Conservation (phyloP, 306 rosid genomes). For the Inga oerstediana region DNA sequence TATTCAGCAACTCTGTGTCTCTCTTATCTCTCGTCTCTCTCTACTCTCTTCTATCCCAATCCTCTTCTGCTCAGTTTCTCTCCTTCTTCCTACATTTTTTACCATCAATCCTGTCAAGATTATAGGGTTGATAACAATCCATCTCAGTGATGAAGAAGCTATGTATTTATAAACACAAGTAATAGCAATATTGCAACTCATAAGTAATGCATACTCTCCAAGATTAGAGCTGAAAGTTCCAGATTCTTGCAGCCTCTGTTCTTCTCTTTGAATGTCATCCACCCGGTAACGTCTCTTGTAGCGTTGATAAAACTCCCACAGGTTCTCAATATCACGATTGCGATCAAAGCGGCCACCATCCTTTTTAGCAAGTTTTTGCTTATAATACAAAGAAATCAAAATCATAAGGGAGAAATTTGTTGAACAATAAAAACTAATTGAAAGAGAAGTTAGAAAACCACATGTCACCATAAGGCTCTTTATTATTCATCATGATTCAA, state of each 20-base stretch:
- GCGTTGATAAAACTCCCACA: constrained; percentile 83
- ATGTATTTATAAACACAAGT: not conserved
- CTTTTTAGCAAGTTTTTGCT: constrained; percentile 89
- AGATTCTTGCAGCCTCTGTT: constrained; percentile 77
- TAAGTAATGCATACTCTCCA: constrained; percentile 71
- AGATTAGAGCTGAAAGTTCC: constrained; percentile 76
- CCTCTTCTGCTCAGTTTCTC: no score
- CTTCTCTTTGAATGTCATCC: constrained; percentile 84
- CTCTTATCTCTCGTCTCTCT: no score
- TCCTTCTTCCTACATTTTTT: no score
- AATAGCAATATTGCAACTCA: constrained; percentile 6
- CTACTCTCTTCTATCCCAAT: no score
- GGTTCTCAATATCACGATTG: constrained; percentile 72
- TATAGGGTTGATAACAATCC: no score
- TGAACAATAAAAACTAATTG: constrained; percentile 15
- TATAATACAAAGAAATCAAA: constrained; percentile 33
- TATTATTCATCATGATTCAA: constrained; percentile 11
- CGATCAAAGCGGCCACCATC: constrained; percentile 85
- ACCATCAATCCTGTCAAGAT: no score
- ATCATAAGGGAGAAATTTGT: constrained; percentile 9
- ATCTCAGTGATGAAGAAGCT: constrained; percentile 24
- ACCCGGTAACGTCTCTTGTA: constrained; percentile 72
- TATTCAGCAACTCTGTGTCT: no score
- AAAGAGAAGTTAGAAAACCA: not conserved
- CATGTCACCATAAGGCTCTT: constrained; percentile 1